Evolutionary conservation across 176 grass and related monocot genomes (phyloP), one percentile per base, ranked within the genome.

Genomic region (Coix lacrymajobi): DNA sequence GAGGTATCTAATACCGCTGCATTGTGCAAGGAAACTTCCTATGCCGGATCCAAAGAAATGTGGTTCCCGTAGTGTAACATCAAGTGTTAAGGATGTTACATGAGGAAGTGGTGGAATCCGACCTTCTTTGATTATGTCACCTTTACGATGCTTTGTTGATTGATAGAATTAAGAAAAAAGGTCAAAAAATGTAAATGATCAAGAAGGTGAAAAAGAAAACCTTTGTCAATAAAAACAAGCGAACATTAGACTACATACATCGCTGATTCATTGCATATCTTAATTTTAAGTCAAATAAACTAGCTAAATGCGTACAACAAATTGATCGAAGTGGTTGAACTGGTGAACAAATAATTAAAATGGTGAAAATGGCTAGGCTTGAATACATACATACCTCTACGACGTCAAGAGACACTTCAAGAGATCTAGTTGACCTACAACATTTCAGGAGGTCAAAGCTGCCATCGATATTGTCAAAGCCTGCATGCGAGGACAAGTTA

Each of bases 1-100:
- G 30, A 63, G 61, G 6, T 63, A 31, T 31, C 5, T 63, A 31
- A 64, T 32, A 32, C 8, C 33, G 6, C 1, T 64, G 15, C 13
- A 64, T 19, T 64, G 61, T 31, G 61, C 12, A 14, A 63, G 13
- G 61, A 63, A 4, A 30, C 13, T 3, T 31, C 12, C 1, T 64
- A 64, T 3, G 15, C 29, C 29, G 17, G 29, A 0, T 32, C 1
- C 29, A 32, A 1, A 1, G 29, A 29, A 17, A 32, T 4, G 14
- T 8, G 1, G 0, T 7, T 8, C 29, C 13, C 5, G 0, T 3
- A 17, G 62, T 3, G 0, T 8, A 16, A 64, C 6, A 17, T 32
- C 1, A 32, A 64, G 7, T 0, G 14, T 8, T 30, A 64, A 17
- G 14, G 13, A 19, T 32, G 28, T n/a, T n/a, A n/a, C 28, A 7